Evolutionary conservation across 176 grass and related monocot species (phyloP), one percentile per base, ranked within the genome.

Genomic region (Carex kokanica): DNA sequence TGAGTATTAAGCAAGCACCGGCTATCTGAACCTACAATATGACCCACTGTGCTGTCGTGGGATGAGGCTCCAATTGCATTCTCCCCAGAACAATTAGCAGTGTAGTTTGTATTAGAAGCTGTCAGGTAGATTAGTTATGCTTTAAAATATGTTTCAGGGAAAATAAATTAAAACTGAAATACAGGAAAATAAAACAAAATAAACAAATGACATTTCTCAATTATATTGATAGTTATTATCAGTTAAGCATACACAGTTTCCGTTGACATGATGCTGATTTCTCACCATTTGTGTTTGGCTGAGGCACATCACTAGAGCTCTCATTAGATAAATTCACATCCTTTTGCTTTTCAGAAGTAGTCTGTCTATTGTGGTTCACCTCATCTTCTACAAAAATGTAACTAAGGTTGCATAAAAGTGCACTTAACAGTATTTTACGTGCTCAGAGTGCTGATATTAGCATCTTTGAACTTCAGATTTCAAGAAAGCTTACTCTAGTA

Each of bases 361-460:
- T 24, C 10, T 5, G 8, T 27, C 71, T 10, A 25, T 74, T 16
- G 21, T 16, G 18, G 71, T 74, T 52, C 45, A 53, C 71, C 27
- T 74, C 13, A 53, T 74, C 71, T 74, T 11, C 71, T 74, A 47
- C 71, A 74, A 24, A 74, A 74, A 74, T 74, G 71, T 74, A 53
- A 51, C 9, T 74, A 74, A 27, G 12, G 45, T 74, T 52, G 12
- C 20, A 52, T 29, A 11, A 51, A 15, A 27, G 71, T 52, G 21
- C 71, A 53, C 71, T 53, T 53, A 0, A 25, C 47, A 25, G 10
- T 74, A 53, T 74, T 74, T 74, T 53, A 53, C 0, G n/a, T 52
- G 45, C 45, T 6, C 21, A 27, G 20, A 11, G 29, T 67, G 13
- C 14, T 17, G 27, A 6, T 34, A 4, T 21, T 21, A 38, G 71